Evolutionary conservation across 495 filamentous ascomycete genomes (phyloP), one percentile per base, ranked within the genome.

Genomic region (Talaromyces wortmannii): DNA sequence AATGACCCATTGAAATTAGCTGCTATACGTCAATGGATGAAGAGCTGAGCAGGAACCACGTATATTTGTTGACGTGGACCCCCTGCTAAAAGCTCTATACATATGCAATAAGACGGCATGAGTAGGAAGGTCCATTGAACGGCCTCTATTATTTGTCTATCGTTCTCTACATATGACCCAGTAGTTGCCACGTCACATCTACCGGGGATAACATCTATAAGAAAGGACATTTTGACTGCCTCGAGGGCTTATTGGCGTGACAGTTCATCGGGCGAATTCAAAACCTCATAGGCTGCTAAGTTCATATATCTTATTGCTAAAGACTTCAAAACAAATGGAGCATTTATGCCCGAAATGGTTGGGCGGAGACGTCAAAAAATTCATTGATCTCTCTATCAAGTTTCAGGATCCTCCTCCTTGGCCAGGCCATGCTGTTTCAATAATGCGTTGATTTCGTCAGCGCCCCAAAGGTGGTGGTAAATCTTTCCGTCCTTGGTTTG

Each of bases 381-480:
- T 23, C 23, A 23, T 23, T 40, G 36, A 40, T 13, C 36, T 10
- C 8, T 8, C 36, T 40, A 40, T 40, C 36, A 78, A 78, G 72
- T 83, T 68, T 95, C 91, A 49, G 83, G 76, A 64, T 83, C 85
- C 57, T 83, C 85, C 67, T 92, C 86, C 80, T 95, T 97, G 54
- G 91, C 95, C 68, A 99, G 69, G 64, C 91, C 91, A 67, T 97
- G 92, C 78, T 97, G 90, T 76, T 88, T 92, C 63, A 99, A 75
- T 67, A 99, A 79, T 44, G 90, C 84, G 65, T 87, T 91, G 65
- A 99, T 99, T 79, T 97, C 94, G 59, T 97, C 92, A 45, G 91
- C 95, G 64, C 80, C 90, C 94, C 94, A 99, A 61, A 99, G 78
- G 67, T 94, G 90, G 70, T 99, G 94, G 79, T 96, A 97, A 63